phyloP scores from a whole-genome alignment of 2,329 filamentous ascomycete species.

The Xylaria sp. region DNA sequence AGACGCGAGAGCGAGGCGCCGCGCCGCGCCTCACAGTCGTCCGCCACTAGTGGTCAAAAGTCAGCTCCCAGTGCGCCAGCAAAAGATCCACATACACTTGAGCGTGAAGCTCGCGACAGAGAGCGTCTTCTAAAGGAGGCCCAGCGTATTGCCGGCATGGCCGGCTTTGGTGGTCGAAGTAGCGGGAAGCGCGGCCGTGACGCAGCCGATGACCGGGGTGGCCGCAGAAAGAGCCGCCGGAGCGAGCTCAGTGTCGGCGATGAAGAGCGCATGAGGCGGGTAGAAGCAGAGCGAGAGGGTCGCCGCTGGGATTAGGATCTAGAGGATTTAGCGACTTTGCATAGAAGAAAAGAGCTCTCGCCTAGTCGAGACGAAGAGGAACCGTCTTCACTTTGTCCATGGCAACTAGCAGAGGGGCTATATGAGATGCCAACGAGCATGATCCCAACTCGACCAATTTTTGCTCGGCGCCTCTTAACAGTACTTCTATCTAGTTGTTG shows the following conservation, averaged over 20 bases:
- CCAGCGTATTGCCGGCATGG: slow-evolving; percentile 71
- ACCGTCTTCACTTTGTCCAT: not conserved
- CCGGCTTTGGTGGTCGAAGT: slow-evolving; percentile 60
- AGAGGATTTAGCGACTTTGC: slow-evolving; percentile 4
- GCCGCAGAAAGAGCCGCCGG: slow-evolving; percentile 60
- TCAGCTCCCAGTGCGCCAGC: slow-evolving; percentile 32
- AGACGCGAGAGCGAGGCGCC: slow-evolving; percentile 46
- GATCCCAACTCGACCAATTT: not conserved
- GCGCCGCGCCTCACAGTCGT: slow-evolving; percentile 53
- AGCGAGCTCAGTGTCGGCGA: slow-evolving; percentile 61
- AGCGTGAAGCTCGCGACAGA: slow-evolving; percentile 73
- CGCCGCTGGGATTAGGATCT: slow-evolving; percentile 57
- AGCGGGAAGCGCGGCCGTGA: slow-evolving; percentile 61
- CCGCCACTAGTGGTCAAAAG: slow-evolving; percentile 42
- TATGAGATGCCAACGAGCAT: slow-evolving; percentile 4
- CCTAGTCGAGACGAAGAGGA: not conserved
- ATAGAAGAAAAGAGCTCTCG: slow-evolving; percentile 6
- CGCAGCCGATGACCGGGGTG: slow-evolving; percentile 55
- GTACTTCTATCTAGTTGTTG: slow-evolving; percentile 3
- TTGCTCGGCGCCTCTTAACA: not conserved
- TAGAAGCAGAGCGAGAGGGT: slow-evolving; percentile 69
- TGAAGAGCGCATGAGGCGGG: slow-evolving; percentile 63
- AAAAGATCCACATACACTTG: slow-evolving; percentile 73
- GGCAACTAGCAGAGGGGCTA: not conserved
- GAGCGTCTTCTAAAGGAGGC: slow-evolving; percentile 75